phyloP scores from a whole-genome alignment of 345 rosid genomes.

The Rubroshorea leprosula region DNA sequence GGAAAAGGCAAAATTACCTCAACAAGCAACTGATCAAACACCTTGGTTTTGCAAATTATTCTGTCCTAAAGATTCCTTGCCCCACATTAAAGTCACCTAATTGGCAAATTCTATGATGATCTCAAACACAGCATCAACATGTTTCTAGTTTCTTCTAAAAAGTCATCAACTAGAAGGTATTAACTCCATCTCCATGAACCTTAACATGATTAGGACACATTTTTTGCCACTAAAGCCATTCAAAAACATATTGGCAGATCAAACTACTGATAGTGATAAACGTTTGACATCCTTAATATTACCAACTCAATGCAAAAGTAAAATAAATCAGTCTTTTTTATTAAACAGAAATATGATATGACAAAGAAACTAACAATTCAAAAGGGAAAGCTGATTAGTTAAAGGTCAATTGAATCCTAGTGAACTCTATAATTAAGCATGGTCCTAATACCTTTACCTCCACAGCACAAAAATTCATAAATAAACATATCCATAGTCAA shows the following conservation, averaged over 20 bases:
- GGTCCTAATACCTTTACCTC: neutral
- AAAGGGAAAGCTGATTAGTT: conserved; percentile 3
- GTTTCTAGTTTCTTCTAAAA: neutral
- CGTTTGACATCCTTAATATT: neutral
- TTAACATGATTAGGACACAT: neutral
- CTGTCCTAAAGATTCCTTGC: neutral
- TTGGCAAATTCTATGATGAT: neutral
- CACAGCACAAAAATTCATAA: neutral
- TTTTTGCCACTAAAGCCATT: neutral
- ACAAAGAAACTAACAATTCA: neutral
- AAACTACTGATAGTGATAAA: neutral
- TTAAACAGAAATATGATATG: neutral
- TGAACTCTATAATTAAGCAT: neutral
- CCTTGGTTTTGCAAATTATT: neutral
- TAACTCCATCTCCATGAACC: neutral
- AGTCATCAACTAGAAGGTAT: neutral
- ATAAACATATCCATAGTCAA: neutral
- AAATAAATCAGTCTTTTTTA: neutral
- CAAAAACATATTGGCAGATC: neutral
- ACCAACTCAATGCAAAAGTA: neutral
- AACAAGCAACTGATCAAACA: neutral
- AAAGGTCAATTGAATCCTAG: neutral
- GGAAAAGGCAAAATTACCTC: neutral
- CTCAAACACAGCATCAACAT: neutral
- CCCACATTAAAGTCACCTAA: neutral